Evolutionary conservation across 257 asterid species (phyloP).

Genomic region (Leptodermis oblonga): DNA sequence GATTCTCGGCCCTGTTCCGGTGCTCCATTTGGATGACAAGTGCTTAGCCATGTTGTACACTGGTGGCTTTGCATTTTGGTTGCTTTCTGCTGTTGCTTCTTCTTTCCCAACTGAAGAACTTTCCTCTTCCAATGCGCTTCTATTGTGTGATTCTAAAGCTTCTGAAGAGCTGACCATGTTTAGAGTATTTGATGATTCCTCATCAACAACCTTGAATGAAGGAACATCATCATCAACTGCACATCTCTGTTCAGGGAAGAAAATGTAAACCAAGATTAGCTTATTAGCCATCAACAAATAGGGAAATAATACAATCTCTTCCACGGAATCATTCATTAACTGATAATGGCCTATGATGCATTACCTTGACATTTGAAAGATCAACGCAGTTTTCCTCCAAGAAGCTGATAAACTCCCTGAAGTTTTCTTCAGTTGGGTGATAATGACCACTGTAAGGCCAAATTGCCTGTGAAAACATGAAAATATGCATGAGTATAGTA

Average conservation of each 20-base stretch:
- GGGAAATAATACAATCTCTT: not conserved
- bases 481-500: not conserved
- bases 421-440: constrained; percentile 89
- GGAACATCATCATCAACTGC: constrained; percentile 72
- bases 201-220: constrained; percentile 26
- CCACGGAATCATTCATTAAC: no score
- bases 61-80: constrained; percentile 29
- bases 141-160: constrained; percentile 24
- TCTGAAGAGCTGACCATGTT: constrained; percentile 12
- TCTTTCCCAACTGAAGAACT: constrained; percentile 19
- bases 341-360: no score
- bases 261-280: constrained; percentile 20
- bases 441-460: constrained; percentile 98
- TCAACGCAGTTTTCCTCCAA: constrained; percentile 73
- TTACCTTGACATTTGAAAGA: constrained; percentile 77
- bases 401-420: constrained; percentile 73
- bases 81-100: not conserved
- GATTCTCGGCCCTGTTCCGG: constrained; percentile 83
- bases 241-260: constrained; percentile 48
- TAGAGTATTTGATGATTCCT: constrained; percentile 25
- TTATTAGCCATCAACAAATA: not conserved
- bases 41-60: constrained; percentile 48
- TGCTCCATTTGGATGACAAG: constrained; percentile 82
- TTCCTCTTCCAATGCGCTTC: constrained; percentile 12
- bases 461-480: constrained; percentile 55